A percentile compares a stretch with the other conserved stretches of the same genome.
Evolutionary conservation across 176 grass and related monocot species (phyloP).

Genomic region (Oryza glumipatula): DNA sequence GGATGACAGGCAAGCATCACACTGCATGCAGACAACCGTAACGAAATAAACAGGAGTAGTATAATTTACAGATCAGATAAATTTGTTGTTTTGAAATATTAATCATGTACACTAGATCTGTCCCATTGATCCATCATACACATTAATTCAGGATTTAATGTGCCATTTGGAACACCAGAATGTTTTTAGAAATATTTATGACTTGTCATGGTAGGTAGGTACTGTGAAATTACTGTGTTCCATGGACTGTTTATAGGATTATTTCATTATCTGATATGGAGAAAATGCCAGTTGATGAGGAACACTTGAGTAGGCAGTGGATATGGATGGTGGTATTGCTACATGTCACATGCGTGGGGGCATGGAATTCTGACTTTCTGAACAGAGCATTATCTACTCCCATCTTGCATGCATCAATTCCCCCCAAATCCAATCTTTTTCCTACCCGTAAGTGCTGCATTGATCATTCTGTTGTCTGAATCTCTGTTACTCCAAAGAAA

Average conservation of each 20-base stretch:
- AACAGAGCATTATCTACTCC: background rate
- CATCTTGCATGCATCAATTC: background rate
- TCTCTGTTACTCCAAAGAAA: background rate
- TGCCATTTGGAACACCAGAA: no score
- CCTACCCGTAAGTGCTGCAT: background rate
- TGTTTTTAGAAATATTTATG: background rate
- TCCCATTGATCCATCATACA: background rate
- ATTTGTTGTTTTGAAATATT: background rate
- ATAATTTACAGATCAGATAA: background rate
- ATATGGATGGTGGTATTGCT: background rate
- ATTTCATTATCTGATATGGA: background rate
- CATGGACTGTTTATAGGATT: background rate
- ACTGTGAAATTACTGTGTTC: background rate
- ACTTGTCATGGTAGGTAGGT: background rate
- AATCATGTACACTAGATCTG: background rate
- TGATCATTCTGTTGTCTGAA: background rate
- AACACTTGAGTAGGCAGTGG: background rate
- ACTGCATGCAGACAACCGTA: background rate
- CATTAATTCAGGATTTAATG: background rate
- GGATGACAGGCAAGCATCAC: constrained; percentile 18
- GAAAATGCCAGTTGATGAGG: background rate
- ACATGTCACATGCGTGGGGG: constrained; percentile 36
- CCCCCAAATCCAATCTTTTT: constrained; percentile 1
- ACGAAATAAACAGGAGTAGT: background rate
- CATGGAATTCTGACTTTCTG: background rate